phyloP scores from a whole-genome alignment of 257 asterid species.

The Pogostemon cablin region DNA sequence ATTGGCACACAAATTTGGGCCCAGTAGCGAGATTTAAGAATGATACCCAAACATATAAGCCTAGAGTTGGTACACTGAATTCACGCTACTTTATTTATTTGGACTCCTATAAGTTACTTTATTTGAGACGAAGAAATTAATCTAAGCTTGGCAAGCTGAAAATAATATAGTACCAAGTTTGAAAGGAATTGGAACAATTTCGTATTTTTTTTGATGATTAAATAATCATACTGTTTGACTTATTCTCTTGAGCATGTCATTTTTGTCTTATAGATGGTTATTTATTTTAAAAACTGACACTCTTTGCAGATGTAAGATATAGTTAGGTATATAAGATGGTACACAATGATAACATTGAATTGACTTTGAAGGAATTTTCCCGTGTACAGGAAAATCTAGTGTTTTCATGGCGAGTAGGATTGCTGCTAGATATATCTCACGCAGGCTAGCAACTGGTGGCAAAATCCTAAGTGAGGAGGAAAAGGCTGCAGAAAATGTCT shows the following conservation, averaged over 20 bases:
- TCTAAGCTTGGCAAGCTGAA: not conserved
- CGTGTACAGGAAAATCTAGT: constrained; percentile 40
- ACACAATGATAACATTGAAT: not conserved
- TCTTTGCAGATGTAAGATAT: constrained; percentile 25
- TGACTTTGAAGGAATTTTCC: constrained; percentile 16
- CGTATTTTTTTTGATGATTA: constrained; percentile 14
- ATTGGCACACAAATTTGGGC: constrained; percentile 17
- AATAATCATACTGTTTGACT: not conserved
- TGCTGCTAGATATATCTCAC: constrained; percentile 66
- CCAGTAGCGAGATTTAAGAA: not conserved
- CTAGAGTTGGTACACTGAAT: not conserved
- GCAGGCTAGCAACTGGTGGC: constrained; percentile 81
- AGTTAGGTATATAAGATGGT: constrained; percentile 1
- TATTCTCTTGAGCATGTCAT: constrained; percentile 5
- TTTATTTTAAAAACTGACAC: not conserved
- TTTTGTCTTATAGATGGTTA: constrained; percentile 4
- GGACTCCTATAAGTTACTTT: constrained; percentile 9
- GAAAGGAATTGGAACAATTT: not conserved
- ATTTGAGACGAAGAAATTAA: constrained; percentile 7
- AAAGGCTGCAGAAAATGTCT: constrained; percentile 97
- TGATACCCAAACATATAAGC: not conserved
- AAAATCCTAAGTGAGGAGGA: constrained; percentile 89
- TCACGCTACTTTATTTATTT: constrained; percentile 2
- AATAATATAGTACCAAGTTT: not conserved
- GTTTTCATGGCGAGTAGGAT: constrained; percentile 69